Conservation (phyloP, 805 yeast species). For the Maudiozyma saulgeensis region DNA sequence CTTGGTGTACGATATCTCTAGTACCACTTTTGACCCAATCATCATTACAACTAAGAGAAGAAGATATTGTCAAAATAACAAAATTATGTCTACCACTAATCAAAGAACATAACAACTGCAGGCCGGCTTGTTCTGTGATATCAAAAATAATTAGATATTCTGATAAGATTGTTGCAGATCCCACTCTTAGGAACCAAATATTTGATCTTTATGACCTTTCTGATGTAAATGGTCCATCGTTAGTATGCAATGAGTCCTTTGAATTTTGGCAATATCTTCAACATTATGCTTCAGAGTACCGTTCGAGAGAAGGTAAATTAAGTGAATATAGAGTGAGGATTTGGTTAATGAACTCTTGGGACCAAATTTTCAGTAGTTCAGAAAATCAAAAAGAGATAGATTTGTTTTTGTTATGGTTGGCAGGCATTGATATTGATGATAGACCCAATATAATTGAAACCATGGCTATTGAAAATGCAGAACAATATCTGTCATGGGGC, state of each 20-base stretch:
- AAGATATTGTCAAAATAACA: conserved; percentile 16
- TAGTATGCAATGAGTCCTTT: conserved; percentile 38
- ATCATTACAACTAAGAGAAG: conserved; percentile 2
- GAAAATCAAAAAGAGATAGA: conserved; percentile 19
- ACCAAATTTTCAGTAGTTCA: conserved; percentile 10
- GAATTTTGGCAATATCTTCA: conserved; percentile 44
- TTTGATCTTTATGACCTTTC: conserved; percentile 44
- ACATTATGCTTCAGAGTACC: conserved; percentile 29
- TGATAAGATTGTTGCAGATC: conserved; percentile 25
- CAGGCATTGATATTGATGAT: conserved; percentile 13
- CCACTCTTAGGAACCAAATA: conserved; percentile 36
- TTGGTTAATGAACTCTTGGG: conserved; percentile 48
- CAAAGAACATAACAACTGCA: conserved; percentile 16
- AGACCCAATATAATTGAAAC: not conserved
- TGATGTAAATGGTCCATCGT: conserved; percentile 52
- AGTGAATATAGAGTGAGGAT: conserved; percentile 30
- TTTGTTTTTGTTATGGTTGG: conserved; percentile 37
- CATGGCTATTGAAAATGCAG: not conserved
- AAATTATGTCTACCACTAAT: conserved; percentile 30
- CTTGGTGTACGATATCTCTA: conserved; percentile 17
- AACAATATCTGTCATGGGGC: conserved; percentile 1
- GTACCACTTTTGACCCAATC: conserved; percentile 17
- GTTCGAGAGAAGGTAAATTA: conserved; percentile 24
- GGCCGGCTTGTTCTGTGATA: conserved; percentile 20
- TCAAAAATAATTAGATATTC: conserved; percentile 16